Base-by-base conservation (phyloP, 306 rosid genomes). In the Castanea crenata region DNA sequence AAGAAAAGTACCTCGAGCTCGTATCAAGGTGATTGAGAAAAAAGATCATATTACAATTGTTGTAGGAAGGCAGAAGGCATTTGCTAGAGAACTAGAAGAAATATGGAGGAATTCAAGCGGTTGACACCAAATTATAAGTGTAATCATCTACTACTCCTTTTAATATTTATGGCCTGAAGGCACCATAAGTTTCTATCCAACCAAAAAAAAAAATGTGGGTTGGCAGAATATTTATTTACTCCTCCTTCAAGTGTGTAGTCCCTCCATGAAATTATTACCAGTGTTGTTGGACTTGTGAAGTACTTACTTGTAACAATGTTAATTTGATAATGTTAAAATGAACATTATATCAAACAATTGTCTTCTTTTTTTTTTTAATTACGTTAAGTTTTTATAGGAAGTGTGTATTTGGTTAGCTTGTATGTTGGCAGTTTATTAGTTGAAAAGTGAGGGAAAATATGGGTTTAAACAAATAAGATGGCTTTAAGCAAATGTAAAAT, bases 41-140 rank as follows among this genome's bases (percentile, higher is more conserved):
- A 90, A 91, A 82, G 98, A 96, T 74, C 99, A 96, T 77, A 88
- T 96, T 3, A 96, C 99, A 0, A 90, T 96, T 65, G 97, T 96
- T 10, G 88, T 96, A 14, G 99, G 99, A 34, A 86, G 97, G 62
- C 98, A 88, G 44, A 80, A 86, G 62, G 85, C 88, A 2, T 96
- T 96, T 73, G 89, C 99, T n/a, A 69, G 84, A 79, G 98, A 93
- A 59, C 84, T 96, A 16, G 99, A 96, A 71, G 74, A 86, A 55
- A 96, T 96, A 78, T 96, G 99, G 99, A 79, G 69, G 65, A 82
- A 80, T 23, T 81, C 96, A 78, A 77, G 56, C 23, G 69, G 55
- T 72, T 73, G 19, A 16, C 6, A 5, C n/a, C 46, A 41, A 41
- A 41, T 8, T 41, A 41, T 8, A 41, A 41, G 11, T 41, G 46